These are phyloP conservation scores for Terana coerulea DNA, from an alignment of 768 basidiomycete species.

Conservation along the genomic window DNA sequence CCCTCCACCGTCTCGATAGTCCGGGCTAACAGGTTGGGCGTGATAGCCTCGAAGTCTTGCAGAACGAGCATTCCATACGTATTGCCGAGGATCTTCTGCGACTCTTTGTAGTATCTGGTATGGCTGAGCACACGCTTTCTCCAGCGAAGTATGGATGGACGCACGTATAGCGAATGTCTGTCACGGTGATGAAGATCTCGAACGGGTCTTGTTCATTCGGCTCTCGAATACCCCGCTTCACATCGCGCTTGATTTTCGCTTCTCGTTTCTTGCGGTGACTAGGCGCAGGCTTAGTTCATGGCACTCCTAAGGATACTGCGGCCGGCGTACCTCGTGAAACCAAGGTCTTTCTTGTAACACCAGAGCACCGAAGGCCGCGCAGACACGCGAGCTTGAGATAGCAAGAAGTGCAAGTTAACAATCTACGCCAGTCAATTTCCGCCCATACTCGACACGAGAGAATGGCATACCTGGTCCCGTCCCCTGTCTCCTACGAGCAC, in stretches of 20 bases:
- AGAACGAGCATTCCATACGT: conserved; percentile 97
- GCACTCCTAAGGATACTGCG: no score
- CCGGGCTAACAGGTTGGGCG: conserved; percentile 92
- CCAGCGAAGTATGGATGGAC: conserved; percentile 29
- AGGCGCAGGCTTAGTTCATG: no score
- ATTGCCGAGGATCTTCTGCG: conserved; percentile 93
- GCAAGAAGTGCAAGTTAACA: conserved; percentile 92
- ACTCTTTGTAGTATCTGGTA: conserved; percentile 97
- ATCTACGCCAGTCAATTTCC: conserved; percentile 41
- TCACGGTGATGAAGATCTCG: conserved; percentile 98
- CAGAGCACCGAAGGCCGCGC: conserved; percentile 90
- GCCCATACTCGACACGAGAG: neutral
- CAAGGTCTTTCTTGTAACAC: conserved; percentile 99
- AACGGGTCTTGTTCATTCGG: conserved; percentile 96
- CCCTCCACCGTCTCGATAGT: conserved; percentile 99
- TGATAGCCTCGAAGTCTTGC: conserved; percentile 98
- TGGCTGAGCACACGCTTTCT: no score
- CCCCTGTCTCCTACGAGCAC: conserved; percentile 94
- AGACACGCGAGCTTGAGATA: conserved; percentile 88
- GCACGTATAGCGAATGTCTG: conserved; percentile 96
- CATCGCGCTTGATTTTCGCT: conserved; percentile 93
- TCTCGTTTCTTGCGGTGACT: conserved; percentile 97
- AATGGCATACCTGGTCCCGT: conserved; percentile 73
- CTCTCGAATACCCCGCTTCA: conserved; percentile 91
- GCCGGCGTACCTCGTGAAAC: conserved; percentile 89